Percentiles rank a stretch among this genome's conserved stretches.
These are phyloP conservation scores for Globisporangium viniferum DNA, from an alignment of 352 stramenopile genomes.

Conservation along the genomic window DNA sequence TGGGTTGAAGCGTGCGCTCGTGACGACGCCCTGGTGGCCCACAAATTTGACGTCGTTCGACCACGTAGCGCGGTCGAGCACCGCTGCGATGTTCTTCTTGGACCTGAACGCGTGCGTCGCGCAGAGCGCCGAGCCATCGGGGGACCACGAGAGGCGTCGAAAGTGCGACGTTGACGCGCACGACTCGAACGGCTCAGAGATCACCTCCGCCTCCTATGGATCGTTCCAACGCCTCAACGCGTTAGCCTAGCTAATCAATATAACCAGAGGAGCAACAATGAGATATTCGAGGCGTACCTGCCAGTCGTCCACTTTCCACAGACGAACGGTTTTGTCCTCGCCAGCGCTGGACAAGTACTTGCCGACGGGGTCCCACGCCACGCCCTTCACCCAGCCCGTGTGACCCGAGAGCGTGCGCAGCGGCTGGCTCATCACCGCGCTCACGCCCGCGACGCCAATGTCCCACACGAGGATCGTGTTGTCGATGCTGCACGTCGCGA, in stretches of 20 bases:
- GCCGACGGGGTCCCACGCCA: constrained; percentile 84
- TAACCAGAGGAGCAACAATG: background rate
- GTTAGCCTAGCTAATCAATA: background rate
- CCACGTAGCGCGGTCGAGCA: constrained; percentile 77
- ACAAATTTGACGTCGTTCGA: constrained; percentile 86
- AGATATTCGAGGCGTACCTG: constrained; percentile 26
- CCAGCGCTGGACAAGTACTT: constrained; percentile 88
- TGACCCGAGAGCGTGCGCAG: constrained; percentile 75
- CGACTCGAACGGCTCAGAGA: constrained; percentile 70
- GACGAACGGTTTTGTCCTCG: constrained; percentile 83
- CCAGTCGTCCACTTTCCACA: constrained; percentile 84
- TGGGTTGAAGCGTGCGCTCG: constrained; percentile 77
- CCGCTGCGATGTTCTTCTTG: constrained; percentile 82
- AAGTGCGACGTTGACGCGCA: constrained; percentile 84
- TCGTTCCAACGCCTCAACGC: background rate
- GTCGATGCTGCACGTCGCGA: constrained; percentile 88
- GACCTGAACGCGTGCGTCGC: constrained; percentile 84
- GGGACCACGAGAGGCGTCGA: constrained; percentile 79
- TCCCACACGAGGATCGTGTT: constrained; percentile 88
- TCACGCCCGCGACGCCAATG: constrained; percentile 48
- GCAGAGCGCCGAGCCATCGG: constrained; percentile 76
- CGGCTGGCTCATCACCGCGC: constrained; percentile 74
- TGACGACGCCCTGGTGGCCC: constrained; percentile 76
- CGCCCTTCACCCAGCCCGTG: constrained; percentile 85
- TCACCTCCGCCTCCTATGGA: constrained; percentile 40